Percentiles rank a stretch among this genome's conserved stretches.
Evolutionary conservation across 2,329 filamentous ascomycete genomes (phyloP).

Genomic region (Lasiodiplodia sp.): DNA sequence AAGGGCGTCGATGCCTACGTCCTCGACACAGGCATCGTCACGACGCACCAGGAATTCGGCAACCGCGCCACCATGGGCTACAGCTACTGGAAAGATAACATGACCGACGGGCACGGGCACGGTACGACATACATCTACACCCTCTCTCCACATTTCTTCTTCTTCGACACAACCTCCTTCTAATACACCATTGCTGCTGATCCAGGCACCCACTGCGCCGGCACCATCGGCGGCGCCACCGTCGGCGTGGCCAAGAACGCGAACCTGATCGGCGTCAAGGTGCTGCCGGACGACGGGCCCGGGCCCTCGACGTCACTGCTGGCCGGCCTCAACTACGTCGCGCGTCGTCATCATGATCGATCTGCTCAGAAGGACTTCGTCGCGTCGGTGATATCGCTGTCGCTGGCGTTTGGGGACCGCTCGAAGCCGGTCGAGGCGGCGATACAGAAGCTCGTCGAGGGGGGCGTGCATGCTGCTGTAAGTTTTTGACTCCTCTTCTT

Average conservation of each 20-base stretch:
- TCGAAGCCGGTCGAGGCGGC: constrained; percentile 14
- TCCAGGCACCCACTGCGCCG: constrained; percentile 45
- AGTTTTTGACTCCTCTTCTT: too few relatives aligned
- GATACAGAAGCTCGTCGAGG: neutral
- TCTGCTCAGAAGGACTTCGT: constrained; percentile 37
- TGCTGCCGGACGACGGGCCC: constrained; percentile 40
- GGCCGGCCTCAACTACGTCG: constrained; percentile 48
- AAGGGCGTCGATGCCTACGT: constrained; percentile 62
- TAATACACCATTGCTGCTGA: too few relatives aligned
- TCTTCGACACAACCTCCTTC: neutral
- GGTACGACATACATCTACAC: neutral
- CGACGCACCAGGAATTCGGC: constrained; percentile 55
- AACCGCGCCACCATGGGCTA: constrained; percentile 39
- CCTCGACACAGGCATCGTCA: constrained; percentile 70
- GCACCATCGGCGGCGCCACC: constrained; percentile 42
- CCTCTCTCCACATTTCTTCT: neutral
- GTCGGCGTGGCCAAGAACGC: constrained; percentile 47
- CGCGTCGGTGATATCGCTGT: constrained; percentile 47
- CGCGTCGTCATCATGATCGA: constrained; percentile 38
- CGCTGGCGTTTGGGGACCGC: constrained; percentile 43
- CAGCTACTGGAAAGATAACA: constrained; percentile 12
- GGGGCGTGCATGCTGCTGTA: constrained; percentile 30
- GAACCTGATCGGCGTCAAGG: constrained; percentile 46
- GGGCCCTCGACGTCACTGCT: constrained; percentile 44
- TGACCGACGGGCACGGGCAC: constrained; percentile 21